Percentiles rank a stretch among this genome's conserved stretches.
phyloP scores from a whole-genome alignment of 192 early-diverging fungal genomes.

The Irineochytrium annulatum region DNA sequence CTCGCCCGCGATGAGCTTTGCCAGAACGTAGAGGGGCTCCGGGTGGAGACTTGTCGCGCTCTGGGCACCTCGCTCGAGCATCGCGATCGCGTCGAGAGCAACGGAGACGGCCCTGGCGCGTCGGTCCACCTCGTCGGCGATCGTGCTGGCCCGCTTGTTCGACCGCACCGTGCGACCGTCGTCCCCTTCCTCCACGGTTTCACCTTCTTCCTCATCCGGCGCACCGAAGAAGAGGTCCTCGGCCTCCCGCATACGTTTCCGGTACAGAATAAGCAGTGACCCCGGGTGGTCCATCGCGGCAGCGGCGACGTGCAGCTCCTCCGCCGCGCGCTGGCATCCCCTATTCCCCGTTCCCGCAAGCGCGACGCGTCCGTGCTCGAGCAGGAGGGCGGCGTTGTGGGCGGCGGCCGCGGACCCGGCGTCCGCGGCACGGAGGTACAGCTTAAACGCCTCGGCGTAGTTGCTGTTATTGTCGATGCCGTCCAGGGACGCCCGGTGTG shows the following conservation, averaged over 20 bases:
- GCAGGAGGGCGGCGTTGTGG: conserved; percentile 4
- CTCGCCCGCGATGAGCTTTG: background rate
- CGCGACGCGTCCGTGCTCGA: background rate
- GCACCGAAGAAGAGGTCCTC: background rate
- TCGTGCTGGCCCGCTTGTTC: background rate
- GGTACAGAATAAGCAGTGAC: background rate
- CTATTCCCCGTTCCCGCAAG: too few species aligned
- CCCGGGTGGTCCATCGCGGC: background rate
- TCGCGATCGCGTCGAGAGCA: background rate
- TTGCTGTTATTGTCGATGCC: background rate
- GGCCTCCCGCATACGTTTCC: background rate
- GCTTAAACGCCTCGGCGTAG: background rate
- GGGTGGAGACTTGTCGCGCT: background rate
- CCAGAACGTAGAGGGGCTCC: background rate
- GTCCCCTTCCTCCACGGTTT: too few species aligned
- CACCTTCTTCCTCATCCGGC: too few species aligned
- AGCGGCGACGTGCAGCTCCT: background rate
- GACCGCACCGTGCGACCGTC: too few species aligned
- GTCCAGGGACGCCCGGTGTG: background rate
- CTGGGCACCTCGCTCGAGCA: background rate
- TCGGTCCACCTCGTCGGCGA: background rate
- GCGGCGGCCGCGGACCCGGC: background rate
- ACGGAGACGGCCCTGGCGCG: too few species aligned
- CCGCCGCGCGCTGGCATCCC: background rate
- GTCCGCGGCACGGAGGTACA: conserved; percentile 4